Evolutionary conservation across 352 stramenopile genomes (phyloP).

Genomic region (Chrysophaeum taylorii): DNA sequence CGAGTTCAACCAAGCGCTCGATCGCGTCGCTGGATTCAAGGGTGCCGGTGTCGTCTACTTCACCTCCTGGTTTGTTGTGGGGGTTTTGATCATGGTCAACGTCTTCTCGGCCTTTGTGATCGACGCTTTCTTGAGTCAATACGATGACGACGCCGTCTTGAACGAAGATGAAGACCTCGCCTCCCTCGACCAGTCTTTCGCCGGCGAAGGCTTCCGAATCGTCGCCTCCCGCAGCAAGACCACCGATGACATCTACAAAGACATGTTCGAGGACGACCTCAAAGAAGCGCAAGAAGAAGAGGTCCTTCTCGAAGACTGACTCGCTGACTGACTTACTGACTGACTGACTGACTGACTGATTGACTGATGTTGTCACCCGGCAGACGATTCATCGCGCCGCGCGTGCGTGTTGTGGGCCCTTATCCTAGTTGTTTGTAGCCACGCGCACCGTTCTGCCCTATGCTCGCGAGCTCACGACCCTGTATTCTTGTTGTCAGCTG

Average conservation of each 20-base stretch:
- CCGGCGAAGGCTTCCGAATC: constrained; percentile 1
- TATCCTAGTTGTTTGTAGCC: too few species aligned
- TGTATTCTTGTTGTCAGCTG: too few species aligned
- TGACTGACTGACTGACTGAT: too few species aligned
- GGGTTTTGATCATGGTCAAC: constrained; percentile 12
- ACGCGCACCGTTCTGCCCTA: too few species aligned
- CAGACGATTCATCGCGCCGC: too few species aligned
- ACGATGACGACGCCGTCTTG: neutral
- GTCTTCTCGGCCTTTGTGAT: constrained; percentile 23
- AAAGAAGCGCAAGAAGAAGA: neutral
- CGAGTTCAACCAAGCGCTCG: constrained; percentile 6
- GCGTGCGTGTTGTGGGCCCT: too few species aligned
- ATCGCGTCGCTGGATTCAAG: neutral
- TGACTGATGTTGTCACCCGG: too few species aligned
- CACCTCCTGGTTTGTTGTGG: constrained; percentile 14
- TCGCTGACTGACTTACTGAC: too few species aligned
- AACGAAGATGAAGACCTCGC: neutral
- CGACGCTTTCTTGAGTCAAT: constrained; percentile 15
- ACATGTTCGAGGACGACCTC: neutral
- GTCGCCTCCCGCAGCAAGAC: neutral
- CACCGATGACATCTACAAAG: neutral
- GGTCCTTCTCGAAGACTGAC: too few species aligned
- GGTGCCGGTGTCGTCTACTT: constrained; percentile 11
- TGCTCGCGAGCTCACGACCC: too few species aligned
- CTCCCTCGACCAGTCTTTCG: neutral